A percentile compares a stretch with the other conserved stretches of the same genome.
Conservation (phyloP, 805 yeast genomes). For the Lachancea sp. region DNA sequence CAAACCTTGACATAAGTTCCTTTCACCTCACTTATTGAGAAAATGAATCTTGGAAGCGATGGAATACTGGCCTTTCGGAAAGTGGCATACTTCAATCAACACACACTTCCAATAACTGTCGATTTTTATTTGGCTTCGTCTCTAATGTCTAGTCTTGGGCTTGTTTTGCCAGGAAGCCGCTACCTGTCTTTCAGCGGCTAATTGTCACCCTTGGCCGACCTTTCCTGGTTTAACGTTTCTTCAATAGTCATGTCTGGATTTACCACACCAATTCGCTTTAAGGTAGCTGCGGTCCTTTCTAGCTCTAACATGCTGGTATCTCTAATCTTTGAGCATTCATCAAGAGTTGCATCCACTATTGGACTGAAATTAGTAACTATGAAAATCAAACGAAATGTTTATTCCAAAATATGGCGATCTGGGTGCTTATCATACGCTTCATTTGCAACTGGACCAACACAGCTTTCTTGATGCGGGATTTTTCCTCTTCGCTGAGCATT, state of each 20-base stretch:
- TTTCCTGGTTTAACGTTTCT: constrained; percentile 15
- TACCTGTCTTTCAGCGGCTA: too few relatives aligned
- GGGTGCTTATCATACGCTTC: constrained; percentile 22
- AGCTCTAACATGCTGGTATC: constrained; percentile 1
- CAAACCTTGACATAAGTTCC: too few relatives aligned
- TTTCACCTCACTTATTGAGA: too few relatives aligned
- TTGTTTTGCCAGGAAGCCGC: too few relatives aligned
- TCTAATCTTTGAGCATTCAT: constrained; percentile 6
- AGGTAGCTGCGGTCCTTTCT: constrained; percentile 1
- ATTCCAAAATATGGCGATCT: too few relatives aligned
- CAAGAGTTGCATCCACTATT: constrained; percentile 12
- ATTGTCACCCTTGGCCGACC: too few relatives aligned
- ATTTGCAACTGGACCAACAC: constrained; percentile 13
- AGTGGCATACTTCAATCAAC: too few relatives aligned
- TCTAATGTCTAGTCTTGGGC: too few relatives aligned
- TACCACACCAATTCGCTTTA: background rate
- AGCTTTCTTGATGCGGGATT: constrained; percentile 10
- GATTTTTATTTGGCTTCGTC: too few relatives aligned
- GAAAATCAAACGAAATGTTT: background rate
- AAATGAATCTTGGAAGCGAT: too few relatives aligned
- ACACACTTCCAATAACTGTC: too few relatives aligned
- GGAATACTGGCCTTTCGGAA: too few relatives aligned
- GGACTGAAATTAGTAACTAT: background rate
- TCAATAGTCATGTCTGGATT: constrained; percentile 11
- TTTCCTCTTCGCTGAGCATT: constrained; percentile 12